Conservation (phyloP, 2,329 filamentous ascomycete genomes). For the Verticillium nubilum region DNA sequence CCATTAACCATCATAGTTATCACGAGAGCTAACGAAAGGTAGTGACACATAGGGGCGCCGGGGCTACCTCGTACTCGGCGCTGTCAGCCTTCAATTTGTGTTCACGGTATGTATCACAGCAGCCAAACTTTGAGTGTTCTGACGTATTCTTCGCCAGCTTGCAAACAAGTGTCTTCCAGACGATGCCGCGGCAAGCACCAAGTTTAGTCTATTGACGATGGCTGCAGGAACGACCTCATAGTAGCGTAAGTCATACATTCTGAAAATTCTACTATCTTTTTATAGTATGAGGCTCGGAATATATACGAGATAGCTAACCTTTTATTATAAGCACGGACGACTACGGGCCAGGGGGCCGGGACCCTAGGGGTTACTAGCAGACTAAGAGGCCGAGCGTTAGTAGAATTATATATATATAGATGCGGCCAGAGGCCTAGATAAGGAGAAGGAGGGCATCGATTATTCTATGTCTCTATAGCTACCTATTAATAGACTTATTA, state of each 20-base stretch:
- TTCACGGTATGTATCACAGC: slow-evolving; percentile 4
- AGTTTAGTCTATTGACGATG: slow-evolving; percentile 11
- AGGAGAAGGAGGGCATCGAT: no score
- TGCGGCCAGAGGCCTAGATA: no score
- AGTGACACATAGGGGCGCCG: slow-evolving; percentile 12
- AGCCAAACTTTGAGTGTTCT: background rate
- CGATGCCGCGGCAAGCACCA: slow-evolving; percentile 1
- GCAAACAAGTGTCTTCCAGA: slow-evolving; percentile 13
- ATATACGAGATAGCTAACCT: no score
- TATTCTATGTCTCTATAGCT: no score
- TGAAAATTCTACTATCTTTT: no score
- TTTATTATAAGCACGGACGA: no score
- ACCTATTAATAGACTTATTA: no score
- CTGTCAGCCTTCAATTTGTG: slow-evolving; percentile 9
- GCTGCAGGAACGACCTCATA: slow-evolving; percentile 12
- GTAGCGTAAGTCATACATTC: slow-evolving; percentile 10
- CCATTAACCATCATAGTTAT: background rate
- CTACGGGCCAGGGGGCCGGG: no score
- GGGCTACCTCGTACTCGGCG: slow-evolving; percentile 7
- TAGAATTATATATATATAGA: no score
- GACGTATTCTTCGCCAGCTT: background rate
- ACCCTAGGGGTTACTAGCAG: no score
- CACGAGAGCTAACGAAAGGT: background rate
- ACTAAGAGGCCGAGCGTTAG: no score
- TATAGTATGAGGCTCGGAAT: no score